These are phyloP conservation scores for Phytophthora hybrid DNA, from an alignment of 352 stramenopile genomes.

Conservation along the genomic window DNA sequence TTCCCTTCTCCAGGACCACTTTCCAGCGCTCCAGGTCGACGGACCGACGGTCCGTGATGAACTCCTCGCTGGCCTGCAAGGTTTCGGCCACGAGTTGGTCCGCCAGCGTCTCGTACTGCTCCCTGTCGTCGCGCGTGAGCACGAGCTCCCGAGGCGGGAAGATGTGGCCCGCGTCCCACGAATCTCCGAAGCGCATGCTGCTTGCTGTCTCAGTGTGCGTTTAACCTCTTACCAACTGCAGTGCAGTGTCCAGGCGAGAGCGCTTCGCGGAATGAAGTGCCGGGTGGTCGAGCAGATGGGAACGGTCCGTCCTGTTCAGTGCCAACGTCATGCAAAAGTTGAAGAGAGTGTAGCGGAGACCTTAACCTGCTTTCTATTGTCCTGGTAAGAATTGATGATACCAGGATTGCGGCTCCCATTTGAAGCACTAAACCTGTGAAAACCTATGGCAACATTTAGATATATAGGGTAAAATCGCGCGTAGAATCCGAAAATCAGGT, in stretches of 20 bases:
- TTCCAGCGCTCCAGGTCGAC: slow-evolving; percentile 43
- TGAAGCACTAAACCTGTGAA: too few relatives aligned
- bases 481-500: too few relatives aligned
- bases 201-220: not conserved
- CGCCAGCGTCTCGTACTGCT: slow-evolving; percentile 36
- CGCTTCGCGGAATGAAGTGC: slow-evolving; percentile 33
- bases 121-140: slow-evolving; percentile 27
- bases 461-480: too few relatives aligned
- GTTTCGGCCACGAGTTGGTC: slow-evolving; percentile 47
- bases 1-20: slow-evolving; percentile 35
- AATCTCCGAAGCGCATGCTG: slow-evolving; percentile 41
- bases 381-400: too few relatives aligned
- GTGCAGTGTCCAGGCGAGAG: slow-evolving; percentile 12
- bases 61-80: slow-evolving; percentile 40
- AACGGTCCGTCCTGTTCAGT: slow-evolving; percentile 21
- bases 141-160: slow-evolving; percentile 41
- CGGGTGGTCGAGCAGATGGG: not conserved
- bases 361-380: slow-evolving; percentile 29
- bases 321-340: slow-evolving; percentile 37
- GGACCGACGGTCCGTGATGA: slow-evolving; percentile 23
- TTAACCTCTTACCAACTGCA: not conserved
- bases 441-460: too few relatives aligned
- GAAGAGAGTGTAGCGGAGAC: slow-evolving; percentile 24
- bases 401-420: too few relatives aligned
- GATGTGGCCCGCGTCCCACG: slow-evolving; percentile 45